Evolutionary conservation across 2,329 filamentous ascomycete genomes (phyloP).

Genomic region (Monosporascus sp.): DNA sequence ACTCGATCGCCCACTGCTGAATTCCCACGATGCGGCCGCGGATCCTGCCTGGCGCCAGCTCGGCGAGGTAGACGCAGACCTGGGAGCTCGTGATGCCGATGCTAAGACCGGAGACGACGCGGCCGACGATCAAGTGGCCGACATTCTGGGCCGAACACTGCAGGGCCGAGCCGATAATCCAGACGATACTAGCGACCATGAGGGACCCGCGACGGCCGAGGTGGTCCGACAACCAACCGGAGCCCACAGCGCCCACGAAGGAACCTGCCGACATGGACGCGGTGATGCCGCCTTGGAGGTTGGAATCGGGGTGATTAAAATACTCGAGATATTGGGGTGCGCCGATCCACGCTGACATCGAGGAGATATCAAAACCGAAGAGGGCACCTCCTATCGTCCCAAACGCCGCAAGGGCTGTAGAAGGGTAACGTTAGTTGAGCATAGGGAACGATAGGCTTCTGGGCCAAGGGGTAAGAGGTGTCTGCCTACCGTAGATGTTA

Average conservation of each 20-base stretch:
- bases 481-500: slow-evolving; percentile 2
- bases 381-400: slow-evolving; percentile 37
- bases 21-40: slow-evolving; percentile 62
- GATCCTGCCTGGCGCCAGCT: slow-evolving; percentile 51
- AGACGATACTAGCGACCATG: slow-evolving; percentile 37
- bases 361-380: slow-evolving; percentile 23
- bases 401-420: slow-evolving; percentile 2
- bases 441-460: neutral
- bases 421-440: neutral
- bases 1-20: slow-evolving; percentile 71
- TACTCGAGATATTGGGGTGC: slow-evolving; percentile 43
- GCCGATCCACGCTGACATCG: slow-evolving; percentile 41
- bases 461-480: neutral
- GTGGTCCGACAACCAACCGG: slow-evolving; percentile 41
- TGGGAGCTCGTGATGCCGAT: slow-evolving; percentile 61
- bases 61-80: slow-evolving; percentile 62
- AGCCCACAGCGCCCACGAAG: slow-evolving; percentile 39
- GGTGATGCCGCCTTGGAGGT: slow-evolving; percentile 44
- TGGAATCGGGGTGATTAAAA: slow-evolving; percentile 40
- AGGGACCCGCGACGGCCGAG: slow-evolving; percentile 36
- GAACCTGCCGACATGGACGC: slow-evolving; percentile 45
- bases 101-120: slow-evolving; percentile 56
- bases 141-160: slow-evolving; percentile 54
- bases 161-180: slow-evolving; percentile 51
- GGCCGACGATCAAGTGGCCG: slow-evolving; percentile 44